These are phyloP conservation scores for Erythrobasidium hasegawianum DNA, from an alignment of 1,284 basidiomycete species.

Conservation along the genomic window DNA sequence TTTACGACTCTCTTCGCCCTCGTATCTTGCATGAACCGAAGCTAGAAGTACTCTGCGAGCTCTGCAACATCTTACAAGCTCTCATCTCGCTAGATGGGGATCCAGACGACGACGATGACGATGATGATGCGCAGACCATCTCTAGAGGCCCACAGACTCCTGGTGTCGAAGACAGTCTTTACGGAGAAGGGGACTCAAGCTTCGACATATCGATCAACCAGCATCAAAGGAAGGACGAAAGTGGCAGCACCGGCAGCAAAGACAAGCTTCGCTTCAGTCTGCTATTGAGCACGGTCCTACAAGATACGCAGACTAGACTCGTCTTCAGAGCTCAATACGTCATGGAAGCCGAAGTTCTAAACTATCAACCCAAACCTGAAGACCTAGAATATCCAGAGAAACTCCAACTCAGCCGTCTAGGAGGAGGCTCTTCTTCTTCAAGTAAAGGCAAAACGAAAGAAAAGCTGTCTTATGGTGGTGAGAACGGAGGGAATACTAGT, in stretches of 20 bases:
- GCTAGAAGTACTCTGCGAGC: slow-evolving; percentile 78
- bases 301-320: slow-evolving; percentile 86
- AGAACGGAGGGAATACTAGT: too few species aligned
- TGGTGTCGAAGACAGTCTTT: not conserved
- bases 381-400: slow-evolving; percentile 82
- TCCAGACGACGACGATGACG: slow-evolving; percentile 49
- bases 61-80: slow-evolving; percentile 87
- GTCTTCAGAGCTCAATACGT: slow-evolving; percentile 91
- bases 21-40: slow-evolving; percentile 85
- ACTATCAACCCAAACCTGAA: slow-evolving; percentile 68
- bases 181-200: slow-evolving; percentile 7
- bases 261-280: slow-evolving; percentile 38
- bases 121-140: slow-evolving; percentile 36
- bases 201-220: slow-evolving; percentile 7
- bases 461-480: not conserved
- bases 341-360: slow-evolving; percentile 77
- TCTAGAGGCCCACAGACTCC: not conserved
- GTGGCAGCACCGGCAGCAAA: not conserved
- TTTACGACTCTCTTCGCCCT: slow-evolving; percentile 88
- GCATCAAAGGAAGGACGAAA: not conserved
- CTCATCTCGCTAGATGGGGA: slow-evolving; percentile 72
- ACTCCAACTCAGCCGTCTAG: slow-evolving; percentile 55
- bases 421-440: too few species aligned
- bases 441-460: slow-evolving; percentile 23
- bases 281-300: slow-evolving; percentile 78